These are phyloP conservation scores for Isatis tinctoria DNA, from an alignment of 345 rosid species.

Conservation along the genomic window DNA sequence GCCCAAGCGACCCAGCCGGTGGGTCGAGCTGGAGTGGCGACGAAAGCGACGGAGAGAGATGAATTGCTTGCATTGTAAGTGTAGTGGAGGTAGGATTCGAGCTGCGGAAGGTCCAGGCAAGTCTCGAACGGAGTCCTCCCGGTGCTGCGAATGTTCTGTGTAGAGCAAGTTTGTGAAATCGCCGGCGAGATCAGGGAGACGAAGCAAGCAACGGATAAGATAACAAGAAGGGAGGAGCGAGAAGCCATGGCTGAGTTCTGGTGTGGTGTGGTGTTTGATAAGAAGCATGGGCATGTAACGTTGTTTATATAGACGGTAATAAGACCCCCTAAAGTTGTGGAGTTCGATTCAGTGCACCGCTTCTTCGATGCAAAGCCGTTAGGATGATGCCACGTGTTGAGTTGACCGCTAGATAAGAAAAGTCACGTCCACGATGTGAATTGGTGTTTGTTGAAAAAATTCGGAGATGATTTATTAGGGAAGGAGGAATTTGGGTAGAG, in stretches of 20 bases:
- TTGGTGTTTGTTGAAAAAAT: neutral
- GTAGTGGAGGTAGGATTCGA: conserved; percentile 60
- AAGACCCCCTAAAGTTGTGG: neutral
- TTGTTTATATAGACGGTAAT: conserved; percentile 12
- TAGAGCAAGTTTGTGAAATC: conserved; percentile 44
- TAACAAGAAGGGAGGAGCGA: neutral
- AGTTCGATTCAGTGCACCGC: conserved; percentile 10
- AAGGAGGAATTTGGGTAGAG: conserved; percentile 11
- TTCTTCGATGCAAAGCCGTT: neutral
- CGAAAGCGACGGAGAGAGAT: conserved; percentile 73
- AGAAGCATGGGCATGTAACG: neutral
- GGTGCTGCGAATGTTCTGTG: conserved; percentile 39
- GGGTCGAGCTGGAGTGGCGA: conserved; percentile 44
- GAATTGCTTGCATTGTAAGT: conserved; percentile 62
- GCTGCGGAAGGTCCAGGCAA: conserved; percentile 53
- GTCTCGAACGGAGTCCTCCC: conserved; percentile 28
- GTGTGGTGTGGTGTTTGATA: neutral
- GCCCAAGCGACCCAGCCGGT: conserved; percentile 84
- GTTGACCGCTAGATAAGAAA: conserved; percentile 8
- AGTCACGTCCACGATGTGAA: conserved; percentile 25
- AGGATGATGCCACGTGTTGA: conserved; percentile 25
- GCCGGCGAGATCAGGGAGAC: conserved; percentile 39
- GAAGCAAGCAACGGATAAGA: conserved; percentile 21
- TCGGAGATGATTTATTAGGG: neutral
- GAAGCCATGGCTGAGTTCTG: conserved; percentile 9